Evolutionary conservation across 768 basidiomycete genomes (phyloP).

Genomic region (Tricholoma furcatifolium): DNA sequence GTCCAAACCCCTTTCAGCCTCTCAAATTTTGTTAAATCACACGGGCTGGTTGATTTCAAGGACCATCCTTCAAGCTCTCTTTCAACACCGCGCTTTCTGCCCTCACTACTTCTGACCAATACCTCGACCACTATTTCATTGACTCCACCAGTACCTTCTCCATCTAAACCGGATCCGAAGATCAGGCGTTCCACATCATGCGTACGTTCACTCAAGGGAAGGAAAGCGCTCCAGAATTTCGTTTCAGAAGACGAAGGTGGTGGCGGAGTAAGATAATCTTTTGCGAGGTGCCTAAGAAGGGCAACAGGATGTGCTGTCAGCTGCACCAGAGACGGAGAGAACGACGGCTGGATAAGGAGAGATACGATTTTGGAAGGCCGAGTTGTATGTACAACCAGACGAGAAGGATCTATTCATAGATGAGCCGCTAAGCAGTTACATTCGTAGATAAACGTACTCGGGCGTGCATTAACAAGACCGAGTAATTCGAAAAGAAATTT

Average conservation of each 20-base stretch:
- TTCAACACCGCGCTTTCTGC: conserved; percentile 55
- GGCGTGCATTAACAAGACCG: conserved; percentile 39
- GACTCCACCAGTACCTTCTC: conserved; percentile 45
- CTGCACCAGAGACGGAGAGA: conserved; percentile 65
- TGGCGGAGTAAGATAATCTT: conserved; percentile 69
- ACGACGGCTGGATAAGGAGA: conserved; percentile 56
- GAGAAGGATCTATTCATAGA: conserved; percentile 44
- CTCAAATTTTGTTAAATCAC: conserved; percentile 50
- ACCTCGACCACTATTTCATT: conserved; percentile 64
- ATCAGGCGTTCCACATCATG: conserved; percentile 61
- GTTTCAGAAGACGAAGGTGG: conserved; percentile 58
- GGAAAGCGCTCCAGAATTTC: conserved; percentile 82
- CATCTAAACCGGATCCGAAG: conserved; percentile 43
- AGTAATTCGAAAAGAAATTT: conserved; percentile 50
- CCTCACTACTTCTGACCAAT: conserved; percentile 46
- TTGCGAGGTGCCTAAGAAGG: conserved; percentile 66
- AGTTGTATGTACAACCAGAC: conserved; percentile 58
- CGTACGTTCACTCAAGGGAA: conserved; percentile 61
- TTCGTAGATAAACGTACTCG: conserved; percentile 36
- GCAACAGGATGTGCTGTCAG: conserved; percentile 68
- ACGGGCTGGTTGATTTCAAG: conserved; percentile 27
- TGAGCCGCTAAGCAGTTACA: conserved; percentile 2
- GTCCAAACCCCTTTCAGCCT: conserved; percentile 49
- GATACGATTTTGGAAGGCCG: conserved; percentile 49
- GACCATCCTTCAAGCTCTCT: conserved; percentile 68